phyloP scores from a whole-genome alignment of 164 flowering plant genomes.

The Magnolia officinalis region DNA sequence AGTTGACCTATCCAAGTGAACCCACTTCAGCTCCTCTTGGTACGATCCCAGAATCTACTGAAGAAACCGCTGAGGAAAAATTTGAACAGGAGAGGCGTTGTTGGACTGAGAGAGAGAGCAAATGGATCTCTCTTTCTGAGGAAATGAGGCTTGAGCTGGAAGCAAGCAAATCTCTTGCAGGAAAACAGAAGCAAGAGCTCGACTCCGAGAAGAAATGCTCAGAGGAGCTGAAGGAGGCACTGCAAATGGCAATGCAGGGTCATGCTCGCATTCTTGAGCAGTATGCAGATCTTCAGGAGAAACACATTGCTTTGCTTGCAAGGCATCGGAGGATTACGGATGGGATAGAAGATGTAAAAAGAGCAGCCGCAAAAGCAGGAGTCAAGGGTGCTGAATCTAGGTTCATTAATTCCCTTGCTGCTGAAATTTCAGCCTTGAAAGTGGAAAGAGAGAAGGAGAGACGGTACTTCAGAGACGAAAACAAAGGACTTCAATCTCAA shows the following conservation, averaged over 20 bases:
- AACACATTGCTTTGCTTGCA: constrained; percentile 77
- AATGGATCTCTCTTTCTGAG: constrained; percentile 84
- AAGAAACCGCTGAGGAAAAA: constrained; percentile 48
- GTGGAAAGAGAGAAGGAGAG: constrained; percentile 83
- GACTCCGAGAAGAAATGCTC: constrained; percentile 77
- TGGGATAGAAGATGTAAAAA: constrained; percentile 85
- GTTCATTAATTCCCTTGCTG: constrained; percentile 89
- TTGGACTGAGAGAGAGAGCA: constrained; percentile 85
- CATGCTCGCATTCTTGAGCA: constrained; percentile 96
- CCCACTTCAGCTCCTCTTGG: constrained; percentile 39
- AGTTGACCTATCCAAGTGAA: constrained; percentile 57
- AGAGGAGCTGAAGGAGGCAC: constrained; percentile 89
- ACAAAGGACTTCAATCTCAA: constrained; percentile 79
- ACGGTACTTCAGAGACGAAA: constrained; percentile 74
- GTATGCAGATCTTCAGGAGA: constrained; percentile 94
- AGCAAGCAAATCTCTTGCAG: constrained; percentile 45
- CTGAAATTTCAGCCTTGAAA: constrained; percentile 81
- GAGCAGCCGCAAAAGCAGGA: constrained; percentile 91
- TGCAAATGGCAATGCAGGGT: constrained; percentile 96
- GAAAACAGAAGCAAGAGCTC: constrained; percentile 62
- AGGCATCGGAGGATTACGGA: constrained; percentile 79
- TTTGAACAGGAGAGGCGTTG: constrained; percentile 66
- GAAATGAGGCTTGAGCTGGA: constrained; percentile 75
- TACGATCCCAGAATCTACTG: constrained; percentile 30
- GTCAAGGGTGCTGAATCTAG: constrained; percentile 86